Percentiles rank a stretch among this genome's conserved stretches.
phyloP scores from a whole-genome alignment of 768 basidiomycete species.

The Porphyrellus cyaneotinctus region DNA sequence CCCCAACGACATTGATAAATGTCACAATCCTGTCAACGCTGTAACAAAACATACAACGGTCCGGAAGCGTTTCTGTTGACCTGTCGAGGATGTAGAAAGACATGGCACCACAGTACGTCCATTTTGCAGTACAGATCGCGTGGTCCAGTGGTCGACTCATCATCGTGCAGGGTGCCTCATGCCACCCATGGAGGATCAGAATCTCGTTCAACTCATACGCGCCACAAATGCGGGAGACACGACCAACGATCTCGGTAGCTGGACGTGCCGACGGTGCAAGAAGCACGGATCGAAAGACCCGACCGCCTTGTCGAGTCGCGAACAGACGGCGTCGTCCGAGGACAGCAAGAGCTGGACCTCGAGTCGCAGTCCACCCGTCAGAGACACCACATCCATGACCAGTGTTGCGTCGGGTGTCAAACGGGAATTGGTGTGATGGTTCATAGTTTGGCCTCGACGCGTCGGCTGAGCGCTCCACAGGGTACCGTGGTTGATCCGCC shows the following conservation, averaged over 20 bases:
- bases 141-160: not conserved
- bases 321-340: slow-evolving; percentile 8
- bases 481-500: not conserved
- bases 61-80: slow-evolving; percentile 32
- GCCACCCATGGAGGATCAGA: slow-evolving; percentile 26
- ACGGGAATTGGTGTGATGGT: slow-evolving; percentile 8
- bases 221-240: slow-evolving; percentile 24
- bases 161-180: slow-evolving; percentile 28
- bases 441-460: not conserved
- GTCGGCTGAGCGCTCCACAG: slow-evolving; percentile 10
- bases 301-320: slow-evolving; percentile 3
- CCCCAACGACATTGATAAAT: not conserved
- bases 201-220: slow-evolving; percentile 24
- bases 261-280: slow-evolving; percentile 33
- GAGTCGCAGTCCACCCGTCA: not conserved
- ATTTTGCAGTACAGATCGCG: not conserved
- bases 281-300: slow-evolving; percentile 9
- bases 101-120: slow-evolving; percentile 34
- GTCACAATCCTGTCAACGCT: slow-evolving; percentile 20
- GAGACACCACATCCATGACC: not conserved
- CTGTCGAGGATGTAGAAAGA: slow-evolving; percentile 31
- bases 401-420: not conserved
- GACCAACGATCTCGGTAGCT: slow-evolving; percentile 20
- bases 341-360: not conserved
- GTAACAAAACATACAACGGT: slow-evolving; percentile 21